These are phyloP conservation scores for Alternaria infectoria DNA, from an alignment of 2,329 filamentous ascomycete genomes.

Conservation along the genomic window DNA sequence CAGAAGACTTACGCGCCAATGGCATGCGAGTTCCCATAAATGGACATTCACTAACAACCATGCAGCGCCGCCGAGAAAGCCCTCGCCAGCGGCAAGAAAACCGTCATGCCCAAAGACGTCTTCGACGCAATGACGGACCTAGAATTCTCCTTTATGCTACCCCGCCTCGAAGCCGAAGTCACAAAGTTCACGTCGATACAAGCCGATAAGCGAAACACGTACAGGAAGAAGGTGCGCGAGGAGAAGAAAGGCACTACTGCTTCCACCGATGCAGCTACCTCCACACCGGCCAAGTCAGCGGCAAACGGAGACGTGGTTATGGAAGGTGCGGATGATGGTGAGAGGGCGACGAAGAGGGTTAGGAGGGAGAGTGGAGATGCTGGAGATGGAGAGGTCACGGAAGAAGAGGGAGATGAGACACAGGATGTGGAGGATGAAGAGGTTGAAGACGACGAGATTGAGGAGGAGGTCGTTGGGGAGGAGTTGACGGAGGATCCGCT, in stretches of 20 bases:
- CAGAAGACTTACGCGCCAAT: not conserved
- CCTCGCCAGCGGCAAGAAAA: conserved; percentile 72
- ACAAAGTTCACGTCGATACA: conserved; percentile 77
- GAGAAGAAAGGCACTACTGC: conserved; percentile 57
- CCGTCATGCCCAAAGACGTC: conserved; percentile 76
- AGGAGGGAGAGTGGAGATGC: conserved; percentile 46
- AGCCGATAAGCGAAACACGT: conserved; percentile 75
- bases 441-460: conserved; percentile 61
- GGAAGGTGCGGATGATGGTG: conserved; percentile 41
- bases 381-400: conserved; percentile 48
- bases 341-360: conserved; percentile 59
- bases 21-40: not conserved
- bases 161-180: conserved; percentile 75
- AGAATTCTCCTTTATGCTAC: conserved; percentile 75
- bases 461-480: conserved; percentile 62
- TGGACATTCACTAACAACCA: conserved; percentile 1
- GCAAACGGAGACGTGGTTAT: conserved; percentile 6
- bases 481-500: conserved; percentile 53
- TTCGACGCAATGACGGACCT: conserved; percentile 78
- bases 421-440: conserved; percentile 58
- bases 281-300: conserved; percentile 1
- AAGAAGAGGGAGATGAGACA: conserved; percentile 48
- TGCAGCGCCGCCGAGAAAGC: conserved; percentile 76
- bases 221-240: conserved; percentile 72
- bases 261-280: not conserved